Base-by-base conservation (phyloP, 768 basidiomycete species). In the Tricholomella constricta region DNA sequence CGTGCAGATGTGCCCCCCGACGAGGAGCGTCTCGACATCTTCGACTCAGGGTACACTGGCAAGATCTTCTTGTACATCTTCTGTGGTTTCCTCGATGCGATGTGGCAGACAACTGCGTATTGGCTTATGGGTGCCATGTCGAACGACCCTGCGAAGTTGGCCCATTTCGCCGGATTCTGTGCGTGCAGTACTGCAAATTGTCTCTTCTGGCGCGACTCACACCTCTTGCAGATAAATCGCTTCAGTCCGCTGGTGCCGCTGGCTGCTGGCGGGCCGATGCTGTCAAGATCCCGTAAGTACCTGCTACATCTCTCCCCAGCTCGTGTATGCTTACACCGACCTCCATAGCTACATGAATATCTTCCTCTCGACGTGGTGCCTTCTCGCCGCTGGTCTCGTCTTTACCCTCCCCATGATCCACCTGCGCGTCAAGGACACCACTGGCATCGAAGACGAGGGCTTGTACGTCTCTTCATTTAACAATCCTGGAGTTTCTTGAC, bases 71-170 rank as follows among this genome's bases (percentile, higher is more conserved):
- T 92, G 8, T 91, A 85, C 69, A 80, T 89, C 61, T 82, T 85
- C 71, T 88, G 83, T 57, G 88, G 89, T 40, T 57, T 92, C 8
- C 76, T 91, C 51, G 91, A 93, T 59, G 77, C 90, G 2, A 86
- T 89, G 82, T 93, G 90, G 88, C 91, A 93, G 65, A 90, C 88
- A 3, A 83, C 83, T 1, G 82, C 84, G 10, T 90, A 91, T 67
- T 90, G 88, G 88, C 71, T 89, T 56, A 86, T 91, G 82, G 91
- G 91, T 41, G 86, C 88, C 14, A 89, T 94, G 86, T 89, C 88
- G 19, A 92, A 93, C 60, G 84, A 91, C 66, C 83, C 88, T 3
- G 81, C 78, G 6, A 91, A 89, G 66, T 80, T 93, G 22, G 90
- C 90, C 1, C 79, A 90, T 62, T 86, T 93, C 62, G 75, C 84